These are phyloP conservation scores for Begonia peltatifolia DNA, from an alignment of 306 rosid genomes.

Conservation along the genomic window DNA sequence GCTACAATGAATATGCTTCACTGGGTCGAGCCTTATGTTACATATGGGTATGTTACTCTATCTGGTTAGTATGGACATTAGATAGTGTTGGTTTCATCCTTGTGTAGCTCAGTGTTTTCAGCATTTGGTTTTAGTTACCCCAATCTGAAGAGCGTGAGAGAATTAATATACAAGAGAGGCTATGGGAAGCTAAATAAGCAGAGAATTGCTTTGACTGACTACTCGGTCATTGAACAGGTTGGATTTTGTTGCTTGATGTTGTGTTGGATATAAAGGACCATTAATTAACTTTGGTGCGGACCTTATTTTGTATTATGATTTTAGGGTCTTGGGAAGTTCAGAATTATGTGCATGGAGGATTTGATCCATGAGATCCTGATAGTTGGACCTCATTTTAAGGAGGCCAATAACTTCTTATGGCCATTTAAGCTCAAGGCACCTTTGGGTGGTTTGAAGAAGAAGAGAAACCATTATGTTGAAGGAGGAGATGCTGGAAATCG, in stretches of 20 bases:
- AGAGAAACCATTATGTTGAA: slow-evolving; percentile 88
- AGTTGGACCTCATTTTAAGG: slow-evolving; percentile 86
- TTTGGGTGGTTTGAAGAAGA: slow-evolving; percentile 77
- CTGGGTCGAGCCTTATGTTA: slow-evolving; percentile 83
- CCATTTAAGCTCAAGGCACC: slow-evolving; percentile 96
- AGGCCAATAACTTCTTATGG: slow-evolving; percentile 88
- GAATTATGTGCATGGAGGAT: slow-evolving; percentile 60
- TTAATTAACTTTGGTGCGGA: neutral
- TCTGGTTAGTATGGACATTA: neutral
- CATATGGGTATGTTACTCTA: slow-evolving; percentile 44
- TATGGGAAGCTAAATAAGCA: slow-evolving; percentile 64
- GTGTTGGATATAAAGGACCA: neutral
- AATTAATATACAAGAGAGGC: slow-evolving; percentile 75
- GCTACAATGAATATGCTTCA: slow-evolving; percentile 83
- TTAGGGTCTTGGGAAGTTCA: slow-evolving; percentile 61
- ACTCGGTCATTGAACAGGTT: slow-evolving; percentile 62
- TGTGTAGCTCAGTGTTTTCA: neutral
- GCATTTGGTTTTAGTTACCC: slow-evolving; percentile 39
- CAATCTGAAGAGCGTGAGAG: slow-evolving; percentile 72
- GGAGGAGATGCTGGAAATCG: slow-evolving; percentile 95
- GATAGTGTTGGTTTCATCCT: neutral
- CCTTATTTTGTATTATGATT: neutral
- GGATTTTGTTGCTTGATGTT: neutral
- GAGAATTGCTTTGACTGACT: slow-evolving; percentile 63
- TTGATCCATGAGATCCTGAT: slow-evolving; percentile 76